These are phyloP conservation scores for Neofusicoccum cordaticola DNA, from an alignment of 2,329 filamentous ascomycete genomes.

Conservation along the genomic window DNA sequence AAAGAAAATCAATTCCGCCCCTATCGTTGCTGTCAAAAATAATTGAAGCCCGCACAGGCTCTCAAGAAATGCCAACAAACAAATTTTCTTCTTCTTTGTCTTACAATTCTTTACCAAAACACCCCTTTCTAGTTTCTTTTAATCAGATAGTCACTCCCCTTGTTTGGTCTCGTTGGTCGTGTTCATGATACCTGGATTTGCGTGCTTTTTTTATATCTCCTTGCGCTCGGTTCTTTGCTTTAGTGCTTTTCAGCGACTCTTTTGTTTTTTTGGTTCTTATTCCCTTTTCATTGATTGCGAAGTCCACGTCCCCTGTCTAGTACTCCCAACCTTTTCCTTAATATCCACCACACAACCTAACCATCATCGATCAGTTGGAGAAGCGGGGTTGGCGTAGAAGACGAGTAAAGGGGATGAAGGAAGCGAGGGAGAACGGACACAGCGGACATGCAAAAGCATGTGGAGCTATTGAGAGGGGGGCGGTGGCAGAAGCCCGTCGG, in stretches of 20 bases:
- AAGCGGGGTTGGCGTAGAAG: too few relatives aligned
- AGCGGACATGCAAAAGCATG: too few relatives aligned
- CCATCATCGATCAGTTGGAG: too few relatives aligned
- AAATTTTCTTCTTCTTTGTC: conserved; percentile 1
- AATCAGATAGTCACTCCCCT: conserved; percentile 7
- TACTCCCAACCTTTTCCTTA: not conserved
- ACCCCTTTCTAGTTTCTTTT: not conserved
- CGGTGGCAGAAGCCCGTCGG: too few relatives aligned
- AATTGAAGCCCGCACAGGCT: too few relatives aligned
- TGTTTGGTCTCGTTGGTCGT: not conserved
- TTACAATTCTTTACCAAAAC: not conserved
- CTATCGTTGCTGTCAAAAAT: not conserved
- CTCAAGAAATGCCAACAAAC: not conserved
- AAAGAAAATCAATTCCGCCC: not conserved
- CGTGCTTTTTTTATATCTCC: not conserved
- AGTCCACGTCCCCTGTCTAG: not conserved
- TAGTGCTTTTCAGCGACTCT: conserved; percentile 9
- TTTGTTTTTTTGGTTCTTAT: not conserved
- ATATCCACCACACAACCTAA: not conserved
- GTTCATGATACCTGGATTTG: conserved; percentile 15
- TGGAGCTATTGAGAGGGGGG: too few relatives aligned
- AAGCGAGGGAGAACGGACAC: too few relatives aligned
- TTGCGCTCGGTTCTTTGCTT: not conserved
- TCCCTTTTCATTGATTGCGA: not conserved
- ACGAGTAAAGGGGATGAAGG: too few relatives aligned